A percentile compares a stretch with the other conserved stretches of the same genome.
phyloP scores from a whole-genome alignment of 2,329 filamentous ascomycete species.

The Epicoccum sorghinum region DNA sequence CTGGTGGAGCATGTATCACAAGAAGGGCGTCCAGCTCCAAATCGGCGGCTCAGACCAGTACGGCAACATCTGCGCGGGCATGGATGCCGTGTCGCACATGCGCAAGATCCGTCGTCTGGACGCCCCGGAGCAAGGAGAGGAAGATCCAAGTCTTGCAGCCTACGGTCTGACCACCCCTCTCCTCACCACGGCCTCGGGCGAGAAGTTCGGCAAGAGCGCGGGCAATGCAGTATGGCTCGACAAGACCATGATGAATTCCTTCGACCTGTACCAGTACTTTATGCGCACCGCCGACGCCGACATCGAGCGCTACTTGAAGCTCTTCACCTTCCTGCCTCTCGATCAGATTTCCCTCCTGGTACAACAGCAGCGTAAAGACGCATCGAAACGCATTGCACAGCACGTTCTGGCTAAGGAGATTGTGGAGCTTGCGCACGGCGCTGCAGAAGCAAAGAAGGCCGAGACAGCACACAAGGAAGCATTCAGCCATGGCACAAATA shows the following conservation, averaged over 20 bases:
- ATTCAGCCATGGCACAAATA: constrained; percentile 43
- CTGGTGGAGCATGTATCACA: constrained; percentile 85
- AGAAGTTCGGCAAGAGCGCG: constrained; percentile 93
- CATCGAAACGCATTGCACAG: constrained; percentile 77
- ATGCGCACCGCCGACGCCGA: constrained; percentile 81
- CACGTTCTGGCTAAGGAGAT: constrained; percentile 84
- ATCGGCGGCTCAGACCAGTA: constrained; percentile 96
- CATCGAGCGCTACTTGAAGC: constrained; percentile 79
- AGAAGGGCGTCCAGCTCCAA: constrained; percentile 76
- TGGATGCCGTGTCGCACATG: constrained; percentile 83
- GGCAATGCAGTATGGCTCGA: constrained; percentile 96
- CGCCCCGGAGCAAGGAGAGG: constrained; percentile 14
- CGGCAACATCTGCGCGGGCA: constrained; percentile 91
- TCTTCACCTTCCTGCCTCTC: constrained; percentile 87
- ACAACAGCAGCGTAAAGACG: constrained; percentile 69
- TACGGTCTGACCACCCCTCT: constrained; percentile 91
- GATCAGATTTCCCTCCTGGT: constrained; percentile 71
- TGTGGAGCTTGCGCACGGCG: constrained; percentile 77
- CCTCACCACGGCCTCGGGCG: constrained; percentile 81
- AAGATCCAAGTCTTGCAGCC: constrained; percentile 57
- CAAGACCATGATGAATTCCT: constrained; percentile 75
- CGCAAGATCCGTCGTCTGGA: constrained; percentile 47
- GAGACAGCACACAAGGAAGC: constrained; percentile 62
- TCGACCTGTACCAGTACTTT: constrained; percentile 91
- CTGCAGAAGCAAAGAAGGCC: constrained; percentile 66